These are phyloP conservation scores for Penicillium fimorum DNA, from an alignment of 495 filamentous ascomycete genomes.

Conservation along the genomic window DNA sequence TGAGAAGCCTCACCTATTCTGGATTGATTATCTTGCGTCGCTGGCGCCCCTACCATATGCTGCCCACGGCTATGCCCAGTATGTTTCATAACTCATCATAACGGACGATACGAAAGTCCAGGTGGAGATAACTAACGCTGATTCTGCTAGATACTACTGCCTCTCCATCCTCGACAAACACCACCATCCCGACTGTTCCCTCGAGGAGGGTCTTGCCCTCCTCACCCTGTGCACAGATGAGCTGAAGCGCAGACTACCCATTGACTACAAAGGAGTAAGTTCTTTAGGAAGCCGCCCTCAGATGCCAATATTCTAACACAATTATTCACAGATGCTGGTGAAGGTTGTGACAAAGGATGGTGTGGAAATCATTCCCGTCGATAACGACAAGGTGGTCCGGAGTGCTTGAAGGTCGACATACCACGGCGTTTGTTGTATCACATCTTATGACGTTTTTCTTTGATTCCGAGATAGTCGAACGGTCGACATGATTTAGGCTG, in stretches of 20 bases:
- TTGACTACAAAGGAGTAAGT: constrained; percentile 93
- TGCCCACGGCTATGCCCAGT: constrained; percentile 97
- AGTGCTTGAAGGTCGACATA: constrained; percentile 53
- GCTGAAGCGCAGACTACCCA: constrained; percentile 89
- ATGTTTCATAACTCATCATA: constrained; percentile 39
- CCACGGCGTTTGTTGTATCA: constrained; percentile 41
- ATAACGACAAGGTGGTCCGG: constrained; percentile 71
- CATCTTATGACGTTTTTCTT: constrained; percentile 39
- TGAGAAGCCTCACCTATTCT: constrained; percentile 85
- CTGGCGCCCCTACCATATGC: constrained; percentile 88
- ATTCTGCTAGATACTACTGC: constrained; percentile 74
- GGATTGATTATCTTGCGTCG: constrained; percentile 94
- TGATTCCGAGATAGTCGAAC: constrained; percentile 30
- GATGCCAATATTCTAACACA: constrained; percentile 13
- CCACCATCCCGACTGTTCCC: constrained; percentile 86
- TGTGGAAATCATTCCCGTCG: constrained; percentile 74
- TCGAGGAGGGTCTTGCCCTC: constrained; percentile 86
- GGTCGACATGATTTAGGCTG: constrained; percentile 9
- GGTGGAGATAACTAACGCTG: constrained; percentile 17
- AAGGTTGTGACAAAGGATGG: constrained; percentile 95
- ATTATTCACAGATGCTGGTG: constrained; percentile 60
- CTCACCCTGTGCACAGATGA: constrained; percentile 94
- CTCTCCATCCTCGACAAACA: constrained; percentile 96
- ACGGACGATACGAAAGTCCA: not conserved
- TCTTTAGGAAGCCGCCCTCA: not conserved